phyloP scores from a whole-genome alignment of 2,329 filamentous ascomycete genomes.

The Stenocarpella maydis region DNA sequence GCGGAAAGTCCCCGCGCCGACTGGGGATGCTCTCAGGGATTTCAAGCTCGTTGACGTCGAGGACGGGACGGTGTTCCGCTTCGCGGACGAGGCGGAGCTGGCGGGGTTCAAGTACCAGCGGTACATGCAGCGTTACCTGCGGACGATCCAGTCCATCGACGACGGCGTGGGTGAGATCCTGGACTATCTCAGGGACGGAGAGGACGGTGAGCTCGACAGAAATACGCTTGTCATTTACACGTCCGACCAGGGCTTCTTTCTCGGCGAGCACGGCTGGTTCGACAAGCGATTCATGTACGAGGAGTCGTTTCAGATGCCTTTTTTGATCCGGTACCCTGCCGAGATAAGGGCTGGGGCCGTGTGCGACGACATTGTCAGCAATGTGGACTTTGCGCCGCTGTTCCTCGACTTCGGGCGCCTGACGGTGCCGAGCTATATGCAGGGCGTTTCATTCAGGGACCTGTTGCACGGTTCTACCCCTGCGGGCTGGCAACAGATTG shows the following conservation, averaged over 20 bases:
- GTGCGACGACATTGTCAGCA: conserved; percentile 58
- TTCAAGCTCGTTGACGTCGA: conserved; percentile 54
- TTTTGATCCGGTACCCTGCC: conserved; percentile 55
- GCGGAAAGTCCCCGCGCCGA: conserved; percentile 50
- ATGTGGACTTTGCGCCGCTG: conserved; percentile 62
- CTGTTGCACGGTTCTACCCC: conserved; percentile 51
- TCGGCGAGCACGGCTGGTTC: conserved; percentile 66
- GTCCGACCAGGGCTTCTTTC: conserved; percentile 64
- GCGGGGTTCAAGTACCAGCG: conserved; percentile 64
- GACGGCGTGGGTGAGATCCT: conserved; percentile 60
- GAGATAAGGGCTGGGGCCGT: conserved; percentile 50
- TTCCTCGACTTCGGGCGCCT: conserved; percentile 56
- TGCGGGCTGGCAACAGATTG: conserved; percentile 57
- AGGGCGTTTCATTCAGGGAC: conserved; percentile 54
- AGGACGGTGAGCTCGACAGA: conserved; percentile 46
- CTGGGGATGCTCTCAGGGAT: conserved; percentile 37
- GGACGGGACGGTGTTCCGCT: conserved; percentile 55
- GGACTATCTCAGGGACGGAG: conserved; percentile 52
- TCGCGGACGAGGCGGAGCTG: conserved; percentile 51
- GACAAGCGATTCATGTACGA: conserved; percentile 68
- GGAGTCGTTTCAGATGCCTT: conserved; percentile 65
- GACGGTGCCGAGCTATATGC: conserved; percentile 57
- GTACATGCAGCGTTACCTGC: conserved; percentile 64
- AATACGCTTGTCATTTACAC: conserved; percentile 63
- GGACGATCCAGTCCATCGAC: conserved; percentile 60